phyloP scores from a whole-genome alignment of 306 rosid species.

The Potentilla sterilis region DNA sequence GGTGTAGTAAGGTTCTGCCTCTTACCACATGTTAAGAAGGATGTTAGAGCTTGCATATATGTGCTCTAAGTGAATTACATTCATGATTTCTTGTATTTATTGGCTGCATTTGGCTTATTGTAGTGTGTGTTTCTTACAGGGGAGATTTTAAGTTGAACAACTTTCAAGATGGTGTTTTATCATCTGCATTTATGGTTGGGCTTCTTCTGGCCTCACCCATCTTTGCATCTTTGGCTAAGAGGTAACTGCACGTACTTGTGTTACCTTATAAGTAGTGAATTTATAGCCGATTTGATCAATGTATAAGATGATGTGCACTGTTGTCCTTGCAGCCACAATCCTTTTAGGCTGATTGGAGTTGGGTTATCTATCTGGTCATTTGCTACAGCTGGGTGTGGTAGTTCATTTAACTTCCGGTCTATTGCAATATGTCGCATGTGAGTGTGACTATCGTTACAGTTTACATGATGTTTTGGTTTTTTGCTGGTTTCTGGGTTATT shows the following conservation, averaged over 20 bases:
- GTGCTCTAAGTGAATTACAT: background rate
- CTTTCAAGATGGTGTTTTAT: constrained; percentile 84
- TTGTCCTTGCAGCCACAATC: constrained; percentile 67
- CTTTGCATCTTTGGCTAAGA: constrained; percentile 82
- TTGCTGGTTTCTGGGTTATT: constrained; percentile 17
- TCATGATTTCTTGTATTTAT: background rate
- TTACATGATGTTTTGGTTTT: background rate
- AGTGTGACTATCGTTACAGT: constrained; percentile 18
- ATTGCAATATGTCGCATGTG: constrained; percentile 83
- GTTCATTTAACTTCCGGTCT: constrained; percentile 85
- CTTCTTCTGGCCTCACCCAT: constrained; percentile 87
- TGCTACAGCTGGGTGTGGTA: constrained; percentile 78
- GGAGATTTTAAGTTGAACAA: constrained; percentile 85
- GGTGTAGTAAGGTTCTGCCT: background rate
- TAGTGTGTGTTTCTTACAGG: constrained; percentile 42
- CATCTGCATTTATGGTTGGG: constrained; percentile 97
- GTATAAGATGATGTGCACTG: constrained; percentile 8
- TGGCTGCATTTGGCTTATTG: constrained; percentile 7
- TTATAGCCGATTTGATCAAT: background rate
- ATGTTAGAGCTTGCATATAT: background rate
- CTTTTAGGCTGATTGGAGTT: constrained; percentile 93
- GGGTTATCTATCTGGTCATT: constrained; percentile 95
- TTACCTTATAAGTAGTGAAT: background rate
- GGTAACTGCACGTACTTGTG: constrained; percentile 41
- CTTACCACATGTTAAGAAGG: background rate